Evolutionary conservation across 2,329 filamentous ascomycete genomes (phyloP), one percentile per base, ranked within the genome.

Genomic region (Chaetothyriales sp.): DNA sequence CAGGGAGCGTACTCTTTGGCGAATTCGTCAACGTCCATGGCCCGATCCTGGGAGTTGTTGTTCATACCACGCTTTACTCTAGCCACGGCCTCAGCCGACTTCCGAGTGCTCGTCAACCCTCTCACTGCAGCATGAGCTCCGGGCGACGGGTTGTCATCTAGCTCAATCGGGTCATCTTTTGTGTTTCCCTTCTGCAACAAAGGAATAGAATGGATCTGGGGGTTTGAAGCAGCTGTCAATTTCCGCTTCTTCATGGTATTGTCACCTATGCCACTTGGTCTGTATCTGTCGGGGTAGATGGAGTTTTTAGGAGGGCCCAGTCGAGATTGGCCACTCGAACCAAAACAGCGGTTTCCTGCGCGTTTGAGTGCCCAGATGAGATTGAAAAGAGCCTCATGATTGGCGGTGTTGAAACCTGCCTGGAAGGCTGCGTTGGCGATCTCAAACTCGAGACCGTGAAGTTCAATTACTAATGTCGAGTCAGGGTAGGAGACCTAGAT

Each of bases 281-380:
- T 54, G 55, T 60, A 60, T 48, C 54, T 52, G 43, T 61, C 57
- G 37, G 59, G 59, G 44, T 61, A 61, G 19, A 60, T 51, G 13
- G 56, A 48, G 43, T 54, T 9, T 19, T 25, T 48, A 28, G 52
- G 54, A 25, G 46, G 50, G 15, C 18, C 37, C 8, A 37, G 28
- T 20, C 44, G 8, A 28, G 43, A 20, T 46, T 20, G 44, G 40
- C 18, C n/a, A 13, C 49, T 18, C n/a, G 22, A 28, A 7, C 28
- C 19, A 22, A 46, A 49, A 20, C 18, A 33, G 18, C 19, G 20
- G 18, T 47, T 18, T 29, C 51, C 50, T 20, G 55, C 45, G 43
- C 54, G 29, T 28, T 58, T 57, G 40, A 58, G 56, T 19, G 54
- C 51, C 59, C 59, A 61, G 47, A 61, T 61, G 43, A 61, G 53